Conservation (phyloP, 345 rosid genomes). For the Populus pruinosa region DNA sequence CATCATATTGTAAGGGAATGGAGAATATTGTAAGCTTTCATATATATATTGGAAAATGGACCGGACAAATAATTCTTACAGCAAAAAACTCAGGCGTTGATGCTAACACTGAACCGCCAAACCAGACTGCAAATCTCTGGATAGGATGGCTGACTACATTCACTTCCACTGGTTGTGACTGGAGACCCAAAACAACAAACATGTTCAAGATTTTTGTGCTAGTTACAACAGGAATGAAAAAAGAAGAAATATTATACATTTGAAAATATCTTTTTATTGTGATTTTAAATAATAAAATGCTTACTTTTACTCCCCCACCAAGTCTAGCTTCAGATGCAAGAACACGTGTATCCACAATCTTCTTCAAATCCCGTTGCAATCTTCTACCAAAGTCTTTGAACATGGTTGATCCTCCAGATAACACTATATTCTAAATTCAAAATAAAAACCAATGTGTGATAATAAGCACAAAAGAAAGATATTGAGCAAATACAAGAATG, state of each 20-base stretch:
- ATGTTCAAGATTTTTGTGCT: constrained; percentile 2
- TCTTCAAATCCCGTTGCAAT: constrained; percentile 93
- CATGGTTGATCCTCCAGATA: constrained; percentile 99
- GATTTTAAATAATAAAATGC: background rate
- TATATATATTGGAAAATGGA: background rate
- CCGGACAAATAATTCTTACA: constrained; percentile 36
- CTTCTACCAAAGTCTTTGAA: constrained; percentile 97
- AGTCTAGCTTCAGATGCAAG: constrained; percentile 75
- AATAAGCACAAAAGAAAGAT: background rate
- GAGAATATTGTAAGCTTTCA: background rate
- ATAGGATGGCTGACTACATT: constrained; percentile 94
- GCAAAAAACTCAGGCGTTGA: constrained; percentile 95
- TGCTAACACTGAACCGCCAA: constrained; percentile 97
- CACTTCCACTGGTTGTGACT: constrained; percentile 95
- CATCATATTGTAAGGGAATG: background rate
- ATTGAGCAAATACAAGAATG: background rate
- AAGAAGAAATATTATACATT: background rate
- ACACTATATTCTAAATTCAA: constrained; percentile 75
- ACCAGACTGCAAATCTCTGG: constrained; percentile 97
- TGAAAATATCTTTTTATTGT: background rate
- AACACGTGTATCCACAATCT: constrained; percentile 90
- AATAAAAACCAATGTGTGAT: constrained; percentile 10
- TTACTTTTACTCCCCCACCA: constrained; percentile 72
- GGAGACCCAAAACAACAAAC: background rate
- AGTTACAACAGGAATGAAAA: background rate